A percentile compares a stretch with the other conserved stretches of the same genome.
phyloP scores from a whole-genome alignment of 1,284 basidiomycete species.

The Trichosporon sp. region DNA sequence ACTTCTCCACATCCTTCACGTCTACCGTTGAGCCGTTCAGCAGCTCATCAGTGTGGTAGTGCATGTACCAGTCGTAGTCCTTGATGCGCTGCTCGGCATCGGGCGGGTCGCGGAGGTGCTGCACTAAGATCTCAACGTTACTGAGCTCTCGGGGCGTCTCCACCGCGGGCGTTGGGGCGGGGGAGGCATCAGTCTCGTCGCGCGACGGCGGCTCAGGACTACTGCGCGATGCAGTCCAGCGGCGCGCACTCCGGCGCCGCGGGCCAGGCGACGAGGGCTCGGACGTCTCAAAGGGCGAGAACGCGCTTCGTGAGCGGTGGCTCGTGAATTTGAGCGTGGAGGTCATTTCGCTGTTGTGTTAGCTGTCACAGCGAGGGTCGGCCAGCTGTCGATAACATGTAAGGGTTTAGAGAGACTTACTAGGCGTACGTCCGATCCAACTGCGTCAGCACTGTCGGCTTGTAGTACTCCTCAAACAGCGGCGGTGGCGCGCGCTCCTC shows the following conservation, averaged over 20 bases:
- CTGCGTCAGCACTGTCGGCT: constrained; percentile 56
- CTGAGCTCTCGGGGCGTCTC: constrained; percentile 1
- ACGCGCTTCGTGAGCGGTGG: constrained; percentile 35
- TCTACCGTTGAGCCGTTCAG: constrained; percentile 40
- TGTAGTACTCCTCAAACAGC: constrained; percentile 87
- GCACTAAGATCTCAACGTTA: constrained; percentile 57
- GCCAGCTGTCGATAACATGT: too few relatives aligned
- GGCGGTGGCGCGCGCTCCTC: constrained; percentile 48
- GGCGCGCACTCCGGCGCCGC: constrained; percentile 33
- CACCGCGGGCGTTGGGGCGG: background rate
- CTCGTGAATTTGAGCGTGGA: constrained; percentile 21
- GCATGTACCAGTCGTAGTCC: constrained; percentile 69
- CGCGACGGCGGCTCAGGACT: background rate
- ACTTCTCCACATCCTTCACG: constrained; percentile 49
- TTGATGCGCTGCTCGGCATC: constrained; percentile 50
- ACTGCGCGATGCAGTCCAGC: constrained; percentile 20
- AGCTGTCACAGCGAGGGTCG: too few relatives aligned
- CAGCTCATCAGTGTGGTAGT: constrained; percentile 47
- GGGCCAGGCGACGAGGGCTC: background rate
- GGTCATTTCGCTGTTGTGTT: constrained; percentile 15
- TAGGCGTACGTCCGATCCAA: constrained; percentile 59
- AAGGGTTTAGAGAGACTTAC: constrained; percentile 21
- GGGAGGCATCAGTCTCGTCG: background rate
- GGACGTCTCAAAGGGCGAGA: constrained; percentile 38
- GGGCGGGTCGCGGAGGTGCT: constrained; percentile 59